These are phyloP conservation scores for Cryphonectria radicalis DNA, from an alignment of 2,329 filamentous ascomycete species.

Conservation along the genomic window DNA sequence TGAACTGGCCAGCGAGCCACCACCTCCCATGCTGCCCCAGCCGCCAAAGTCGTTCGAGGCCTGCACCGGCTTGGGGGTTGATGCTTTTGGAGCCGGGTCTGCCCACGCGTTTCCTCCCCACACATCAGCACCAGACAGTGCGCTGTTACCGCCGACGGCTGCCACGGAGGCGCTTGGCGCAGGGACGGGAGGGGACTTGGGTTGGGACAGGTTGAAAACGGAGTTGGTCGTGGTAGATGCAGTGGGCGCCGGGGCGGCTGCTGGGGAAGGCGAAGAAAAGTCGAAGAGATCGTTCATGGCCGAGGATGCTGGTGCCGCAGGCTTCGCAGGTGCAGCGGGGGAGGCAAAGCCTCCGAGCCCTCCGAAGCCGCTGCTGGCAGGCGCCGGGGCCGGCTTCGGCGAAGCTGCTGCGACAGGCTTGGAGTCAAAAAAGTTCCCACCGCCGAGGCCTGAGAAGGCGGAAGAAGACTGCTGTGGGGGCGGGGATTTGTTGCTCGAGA, in stretches of 20 bases:
- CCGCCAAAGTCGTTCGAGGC: slow-evolving; percentile 60
- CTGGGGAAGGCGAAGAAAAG: slow-evolving; percentile 58
- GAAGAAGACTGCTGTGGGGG: slow-evolving; percentile 42
- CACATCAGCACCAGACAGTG: slow-evolving; percentile 62
- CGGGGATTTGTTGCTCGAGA: slow-evolving; percentile 40
- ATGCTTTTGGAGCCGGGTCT: slow-evolving; percentile 59
- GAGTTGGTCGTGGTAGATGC: slow-evolving; percentile 56
- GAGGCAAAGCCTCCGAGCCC: slow-evolving; percentile 66
- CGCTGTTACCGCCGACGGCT: slow-evolving; percentile 42
- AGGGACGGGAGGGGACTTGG: slow-evolving; percentile 48
- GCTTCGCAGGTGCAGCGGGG: slow-evolving; percentile 42
- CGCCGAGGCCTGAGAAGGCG: slow-evolving; percentile 61
- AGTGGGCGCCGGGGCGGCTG: slow-evolving; percentile 47
- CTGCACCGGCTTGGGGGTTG: slow-evolving; percentile 44
- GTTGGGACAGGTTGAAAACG: slow-evolving; percentile 80
- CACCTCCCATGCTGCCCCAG: slow-evolving; percentile 49
- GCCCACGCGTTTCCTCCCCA: slow-evolving; percentile 91
- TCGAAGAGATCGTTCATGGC: slow-evolving; percentile 83
- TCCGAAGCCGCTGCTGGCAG: slow-evolving; percentile 63
- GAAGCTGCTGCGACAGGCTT: slow-evolving; percentile 59
- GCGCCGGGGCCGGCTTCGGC: slow-evolving; percentile 34
- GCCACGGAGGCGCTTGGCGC: slow-evolving; percentile 43
- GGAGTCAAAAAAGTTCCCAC: slow-evolving; percentile 83
- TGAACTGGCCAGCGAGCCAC: slow-evolving; percentile 56
- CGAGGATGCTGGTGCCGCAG: slow-evolving; percentile 52